Conservation (phyloP, 2,329 filamentous ascomycete species). For the Monilinia vaccinii-corymbosi region DNA sequence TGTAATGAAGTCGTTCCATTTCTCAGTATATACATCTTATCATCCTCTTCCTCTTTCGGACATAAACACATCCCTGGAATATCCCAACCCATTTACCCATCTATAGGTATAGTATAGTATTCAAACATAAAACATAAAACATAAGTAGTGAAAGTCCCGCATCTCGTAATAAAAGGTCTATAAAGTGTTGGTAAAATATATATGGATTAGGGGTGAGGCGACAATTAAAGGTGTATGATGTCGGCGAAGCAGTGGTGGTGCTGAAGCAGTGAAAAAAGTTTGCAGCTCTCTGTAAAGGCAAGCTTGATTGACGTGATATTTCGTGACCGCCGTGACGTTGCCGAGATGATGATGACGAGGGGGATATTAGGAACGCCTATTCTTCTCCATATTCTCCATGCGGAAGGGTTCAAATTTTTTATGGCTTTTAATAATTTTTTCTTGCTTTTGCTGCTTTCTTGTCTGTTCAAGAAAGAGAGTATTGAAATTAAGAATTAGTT, state of each 20-base stretch:
- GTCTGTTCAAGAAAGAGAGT: not conserved
- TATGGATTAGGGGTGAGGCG: conserved; percentile 5
- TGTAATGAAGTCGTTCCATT: conserved; percentile 8
- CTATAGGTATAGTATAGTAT: conserved; percentile 1
- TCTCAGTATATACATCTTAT: conserved; percentile 7
- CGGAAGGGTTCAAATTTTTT: conserved; percentile 2
- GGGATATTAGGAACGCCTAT: conserved; percentile 10
- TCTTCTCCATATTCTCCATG: conserved; percentile 6
- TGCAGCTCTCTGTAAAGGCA: not conserved
- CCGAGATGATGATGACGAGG: conserved; percentile 1
- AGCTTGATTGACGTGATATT: not conserved
- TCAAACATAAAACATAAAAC: conserved; percentile 7
- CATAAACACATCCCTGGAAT: conserved; percentile 5
- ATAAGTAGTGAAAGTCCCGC: conserved; percentile 3
- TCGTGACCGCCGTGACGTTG: not conserved
- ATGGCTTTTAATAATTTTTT: not conserved
- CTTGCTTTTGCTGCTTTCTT: not conserved
- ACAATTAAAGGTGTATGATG: conserved; percentile 4
- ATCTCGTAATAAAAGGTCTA: conserved; percentile 9
- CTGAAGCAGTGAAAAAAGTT: not conserved
- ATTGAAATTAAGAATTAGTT: not conserved
- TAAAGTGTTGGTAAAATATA: not conserved
- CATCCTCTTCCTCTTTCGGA: not conserved
- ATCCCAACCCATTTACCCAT: conserved; percentile 8
- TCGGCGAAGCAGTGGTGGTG: not conserved